These are phyloP conservation scores for Blastobotrys ciferrii DNA, from an alignment of 1,139 yeast species.

Conservation along the genomic window DNA sequence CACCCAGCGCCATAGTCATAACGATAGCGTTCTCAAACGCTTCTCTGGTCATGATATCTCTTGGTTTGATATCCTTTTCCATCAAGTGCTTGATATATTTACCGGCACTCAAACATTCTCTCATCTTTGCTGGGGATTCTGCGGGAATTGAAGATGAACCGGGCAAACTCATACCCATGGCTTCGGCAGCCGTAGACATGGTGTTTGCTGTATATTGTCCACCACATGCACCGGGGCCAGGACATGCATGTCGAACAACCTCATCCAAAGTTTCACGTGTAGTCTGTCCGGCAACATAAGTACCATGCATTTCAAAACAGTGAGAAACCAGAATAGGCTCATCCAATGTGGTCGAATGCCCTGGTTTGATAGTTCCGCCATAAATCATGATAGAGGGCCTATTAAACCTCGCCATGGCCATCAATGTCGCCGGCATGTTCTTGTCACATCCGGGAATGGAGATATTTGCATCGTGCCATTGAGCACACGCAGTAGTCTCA, in stretches of 20 bases:
- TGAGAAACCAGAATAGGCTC: slow-evolving; percentile 71
- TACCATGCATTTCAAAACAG: slow-evolving; percentile 91
- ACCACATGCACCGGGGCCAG: slow-evolving; percentile 96
- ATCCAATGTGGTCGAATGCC: slow-evolving; percentile 65
- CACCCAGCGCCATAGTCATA: slow-evolving; percentile 86
- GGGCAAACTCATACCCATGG: slow-evolving; percentile 81
- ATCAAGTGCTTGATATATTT: slow-evolving; percentile 70
- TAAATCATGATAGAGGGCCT: slow-evolving; percentile 91
- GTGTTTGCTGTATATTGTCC: slow-evolving; percentile 97
- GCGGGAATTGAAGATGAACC: slow-evolving; percentile 86
- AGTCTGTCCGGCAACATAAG: slow-evolving; percentile 66
- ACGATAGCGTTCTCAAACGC: slow-evolving; percentile 88
- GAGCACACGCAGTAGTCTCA: slow-evolving; percentile 90
- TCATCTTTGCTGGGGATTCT: slow-evolving; percentile 64
- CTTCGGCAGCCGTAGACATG: slow-evolving; percentile 93
- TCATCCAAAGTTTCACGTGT: slow-evolving; percentile 71
- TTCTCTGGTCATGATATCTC: slow-evolving; percentile 78
- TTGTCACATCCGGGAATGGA: slow-evolving; percentile 93
- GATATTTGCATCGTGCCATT: slow-evolving; percentile 87
- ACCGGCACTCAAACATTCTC: slow-evolving; percentile 77
- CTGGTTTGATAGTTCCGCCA: slow-evolving; percentile 90
- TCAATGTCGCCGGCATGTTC: slow-evolving; percentile 92
- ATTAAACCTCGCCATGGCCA: slow-evolving; percentile 94
- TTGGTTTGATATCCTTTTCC: slow-evolving; percentile 69
- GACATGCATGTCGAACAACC: slow-evolving; percentile 80